Conservation (phyloP, 106 monocot species). For the Platanthera guangdongensis region DNA sequence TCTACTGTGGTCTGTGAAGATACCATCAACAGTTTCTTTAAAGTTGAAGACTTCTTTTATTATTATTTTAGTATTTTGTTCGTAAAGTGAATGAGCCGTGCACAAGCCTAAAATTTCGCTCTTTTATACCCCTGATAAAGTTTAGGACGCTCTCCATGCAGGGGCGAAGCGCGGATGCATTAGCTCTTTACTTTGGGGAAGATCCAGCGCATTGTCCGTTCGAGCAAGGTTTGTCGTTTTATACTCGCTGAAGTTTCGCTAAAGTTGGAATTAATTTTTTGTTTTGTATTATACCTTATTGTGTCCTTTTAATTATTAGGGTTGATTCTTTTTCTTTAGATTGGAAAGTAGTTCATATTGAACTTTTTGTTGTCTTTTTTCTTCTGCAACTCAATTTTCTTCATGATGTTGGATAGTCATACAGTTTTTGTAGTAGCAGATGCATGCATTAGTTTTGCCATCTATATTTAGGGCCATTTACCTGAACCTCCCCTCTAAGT, state of each 20-base stretch:
- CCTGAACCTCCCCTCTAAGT: too few species aligned
- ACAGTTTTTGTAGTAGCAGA: neutral
- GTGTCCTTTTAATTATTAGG: too few species aligned
- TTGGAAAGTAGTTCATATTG: too few species aligned
- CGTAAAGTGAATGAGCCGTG: too few species aligned
- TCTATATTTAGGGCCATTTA: neutral
- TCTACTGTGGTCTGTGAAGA: conserved; percentile 36
- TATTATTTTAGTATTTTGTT: neutral
- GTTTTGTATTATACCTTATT: too few species aligned
- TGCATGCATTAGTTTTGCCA: neutral
- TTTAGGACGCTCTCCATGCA: neutral
- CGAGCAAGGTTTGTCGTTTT: conserved; percentile 36
- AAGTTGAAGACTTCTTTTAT: neutral
- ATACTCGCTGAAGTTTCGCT: too few species aligned
- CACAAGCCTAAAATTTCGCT: too few species aligned
- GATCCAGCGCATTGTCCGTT: conserved; percentile 50
- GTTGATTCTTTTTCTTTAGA: too few species aligned
- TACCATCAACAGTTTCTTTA: neutral
- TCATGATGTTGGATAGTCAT: neutral
- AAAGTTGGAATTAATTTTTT: too few species aligned
- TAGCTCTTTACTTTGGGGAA: conserved; percentile 47
- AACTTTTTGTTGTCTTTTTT: too few species aligned
- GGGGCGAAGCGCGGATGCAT: conserved; percentile 56
- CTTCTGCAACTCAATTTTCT: too few species aligned
- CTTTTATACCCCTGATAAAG: too few species aligned